Evolutionary conservation across 805 yeast genomes (phyloP), one percentile per base, ranked within the genome.

Genomic region (Starmerella stigmatis): DNA sequence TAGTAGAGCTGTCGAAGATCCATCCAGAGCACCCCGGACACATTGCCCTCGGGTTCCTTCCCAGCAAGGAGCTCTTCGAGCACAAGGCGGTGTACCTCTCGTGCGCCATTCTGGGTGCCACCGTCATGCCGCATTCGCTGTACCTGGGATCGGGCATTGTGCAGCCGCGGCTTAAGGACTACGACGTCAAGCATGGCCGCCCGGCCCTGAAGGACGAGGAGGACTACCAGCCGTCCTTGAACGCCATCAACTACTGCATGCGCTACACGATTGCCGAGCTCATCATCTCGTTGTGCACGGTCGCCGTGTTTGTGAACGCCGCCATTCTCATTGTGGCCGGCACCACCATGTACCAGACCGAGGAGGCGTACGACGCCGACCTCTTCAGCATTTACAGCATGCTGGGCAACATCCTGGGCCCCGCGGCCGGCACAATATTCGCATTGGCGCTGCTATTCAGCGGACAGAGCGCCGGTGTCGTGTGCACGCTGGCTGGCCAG

Each of bases 391-490:
- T 86, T 49, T 84, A 86, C 60, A 72, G 79, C 46, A 67, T 86
- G 62, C 71, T 86, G 22, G 69, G 76, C 5, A 66, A 70, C 25
- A 83, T 82, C 57, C 70, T 86, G 31, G 82, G 94, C 1, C 81
- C 83, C 13, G 76, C 86, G 5, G 96, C 96, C 0, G 96, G 94
- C 5, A 67, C 83, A 9, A 79, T 86, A 0, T 86, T 88, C 68
- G 96, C 95, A 0, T 64, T 86, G 41, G 96, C 96, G 1, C 73
- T 86, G 64, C 67, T 86, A 37, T 86, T 83, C 60, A 79, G 89
- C 12, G 96, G 96, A n/a, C 89, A 86, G 59, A 80, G 92, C 57
- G 96, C 96, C 2, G 96, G 96, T 33, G 83, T 89, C 31, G 94
- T 86, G 16, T 86, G 94, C 59, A 88, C 96, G 0, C 71, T 88